These are phyloP conservation scores for Stephania cephalantha DNA, from an alignment of 164 flowering plant species.

Conservation along the genomic window DNA sequence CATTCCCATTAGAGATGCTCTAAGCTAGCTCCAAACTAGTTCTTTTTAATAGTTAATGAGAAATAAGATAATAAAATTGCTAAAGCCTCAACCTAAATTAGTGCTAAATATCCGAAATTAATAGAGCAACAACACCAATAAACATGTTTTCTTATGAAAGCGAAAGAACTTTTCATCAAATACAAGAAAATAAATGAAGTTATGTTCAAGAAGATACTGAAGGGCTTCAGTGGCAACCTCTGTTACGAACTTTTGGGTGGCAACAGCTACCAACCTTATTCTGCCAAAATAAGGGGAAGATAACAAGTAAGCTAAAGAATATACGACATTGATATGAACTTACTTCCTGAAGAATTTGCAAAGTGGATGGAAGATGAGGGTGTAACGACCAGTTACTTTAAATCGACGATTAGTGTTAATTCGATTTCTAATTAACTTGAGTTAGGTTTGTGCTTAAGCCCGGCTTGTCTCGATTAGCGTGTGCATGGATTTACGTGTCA, in stretches of 20 bases:
- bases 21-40: neutral
- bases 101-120: no score
- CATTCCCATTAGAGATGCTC: no score
- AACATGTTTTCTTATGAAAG: neutral
- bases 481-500: no score
- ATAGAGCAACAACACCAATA: neutral
- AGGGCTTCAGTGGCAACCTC: conserved; percentile 91
- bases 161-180: neutral
- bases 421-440: no score
- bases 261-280: conserved; percentile 88
- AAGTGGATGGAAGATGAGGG: neutral
- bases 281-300: conserved; percentile 30
- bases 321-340: neutral
- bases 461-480: no score
- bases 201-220: conserved; percentile 46
- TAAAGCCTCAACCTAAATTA: no score
- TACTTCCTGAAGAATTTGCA: neutral
- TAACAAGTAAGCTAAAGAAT: neutral
- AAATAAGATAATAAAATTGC: no score
- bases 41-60: no score
- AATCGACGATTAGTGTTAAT: no score
- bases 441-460: no score
- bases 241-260: conserved; percentile 92
- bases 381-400: no score
- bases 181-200: neutral